phyloP scores from a whole-genome alignment of 306 rosid species.

The Sicyos edulis region DNA sequence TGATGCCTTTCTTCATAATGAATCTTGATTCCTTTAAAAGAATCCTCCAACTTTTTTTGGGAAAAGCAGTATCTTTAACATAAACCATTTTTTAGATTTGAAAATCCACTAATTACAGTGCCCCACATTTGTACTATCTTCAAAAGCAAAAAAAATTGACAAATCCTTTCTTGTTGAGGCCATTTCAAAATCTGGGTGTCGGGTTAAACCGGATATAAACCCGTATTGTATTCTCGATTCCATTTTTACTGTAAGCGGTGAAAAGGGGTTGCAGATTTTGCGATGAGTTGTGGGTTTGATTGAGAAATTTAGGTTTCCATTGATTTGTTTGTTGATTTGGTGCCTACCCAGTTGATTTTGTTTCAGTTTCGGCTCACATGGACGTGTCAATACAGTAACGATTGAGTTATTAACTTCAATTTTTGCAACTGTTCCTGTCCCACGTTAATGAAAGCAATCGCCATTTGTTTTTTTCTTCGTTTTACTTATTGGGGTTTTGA shows the following conservation, averaged over 20 bases:
- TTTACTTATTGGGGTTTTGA: not conserved
- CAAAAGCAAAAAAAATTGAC: not conserved
- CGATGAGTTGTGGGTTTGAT: not conserved
- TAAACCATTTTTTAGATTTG: not conserved
- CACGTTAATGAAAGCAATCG: conserved; percentile 11
- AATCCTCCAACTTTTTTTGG: conserved; percentile 2
- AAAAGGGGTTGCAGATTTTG: not conserved
- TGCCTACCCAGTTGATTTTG: not conserved
- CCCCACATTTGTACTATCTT: not conserved
- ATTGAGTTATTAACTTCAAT: not conserved
- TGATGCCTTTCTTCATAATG: not conserved
- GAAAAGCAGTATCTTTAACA: not conserved
- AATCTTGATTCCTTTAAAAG: not conserved
- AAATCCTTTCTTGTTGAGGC: not conserved
- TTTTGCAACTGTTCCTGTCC: conserved; percentile 14
- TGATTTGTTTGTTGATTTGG: not conserved
- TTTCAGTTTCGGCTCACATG: not conserved
- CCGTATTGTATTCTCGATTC: not conserved
- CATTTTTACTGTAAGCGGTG: not conserved
- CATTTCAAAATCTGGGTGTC: not conserved
- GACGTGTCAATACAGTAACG: not conserved
- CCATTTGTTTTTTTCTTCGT: not conserved
- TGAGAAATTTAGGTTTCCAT: not conserved
- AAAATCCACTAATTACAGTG: not conserved
- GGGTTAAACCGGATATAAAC: not conserved